Evolutionary conservation across 2,329 filamentous ascomycete species (phyloP).

Genomic region (Cladosporium sp.): DNA sequence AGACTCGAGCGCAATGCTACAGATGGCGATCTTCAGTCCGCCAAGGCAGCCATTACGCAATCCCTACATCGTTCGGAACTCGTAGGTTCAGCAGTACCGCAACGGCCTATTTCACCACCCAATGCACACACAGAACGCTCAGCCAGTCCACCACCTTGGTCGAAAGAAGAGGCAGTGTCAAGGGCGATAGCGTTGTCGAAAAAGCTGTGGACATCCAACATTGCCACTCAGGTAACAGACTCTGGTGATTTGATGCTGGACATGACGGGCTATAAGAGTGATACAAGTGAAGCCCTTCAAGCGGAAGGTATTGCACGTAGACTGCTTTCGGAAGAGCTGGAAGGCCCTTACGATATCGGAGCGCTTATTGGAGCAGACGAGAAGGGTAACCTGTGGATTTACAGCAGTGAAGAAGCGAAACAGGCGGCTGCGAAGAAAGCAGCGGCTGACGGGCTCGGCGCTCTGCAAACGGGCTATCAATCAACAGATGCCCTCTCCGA

Average conservation of each 20-base stretch:
- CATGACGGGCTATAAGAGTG: constrained; percentile 95
- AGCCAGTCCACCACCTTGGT: constrained; percentile 74
- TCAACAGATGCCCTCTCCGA: constrained; percentile 84
- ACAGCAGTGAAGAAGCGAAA: constrained; percentile 95
- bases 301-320: constrained; percentile 93
- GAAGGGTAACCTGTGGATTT: constrained; percentile 98
- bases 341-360: constrained; percentile 95
- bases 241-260: constrained; percentile 95
- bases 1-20: constrained; percentile 53
- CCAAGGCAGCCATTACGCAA: constrained; percentile 43
- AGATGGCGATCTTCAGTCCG: constrained; percentile 55
- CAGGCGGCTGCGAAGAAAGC: constrained; percentile 74
- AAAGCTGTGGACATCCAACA: constrained; percentile 85
- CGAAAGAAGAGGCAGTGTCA: constrained; percentile 73
- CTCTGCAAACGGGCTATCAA: constrained; percentile 56
- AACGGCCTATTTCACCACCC: constrained; percentile 23
- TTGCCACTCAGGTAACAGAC: constrained; percentile 89
- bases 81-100: not conserved
- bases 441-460: constrained; percentile 44
- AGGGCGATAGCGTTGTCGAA: constrained; percentile 83
- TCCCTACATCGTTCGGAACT: constrained; percentile 34
- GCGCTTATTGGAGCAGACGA: constrained; percentile 93
- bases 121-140: constrained; percentile 50
- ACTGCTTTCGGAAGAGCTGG: constrained; percentile 87
- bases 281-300: constrained; percentile 85